Evolutionary conservation across 371 early-diverging fungal genomes (phyloP).

Genomic region (Mucor plumbeus): DNA sequence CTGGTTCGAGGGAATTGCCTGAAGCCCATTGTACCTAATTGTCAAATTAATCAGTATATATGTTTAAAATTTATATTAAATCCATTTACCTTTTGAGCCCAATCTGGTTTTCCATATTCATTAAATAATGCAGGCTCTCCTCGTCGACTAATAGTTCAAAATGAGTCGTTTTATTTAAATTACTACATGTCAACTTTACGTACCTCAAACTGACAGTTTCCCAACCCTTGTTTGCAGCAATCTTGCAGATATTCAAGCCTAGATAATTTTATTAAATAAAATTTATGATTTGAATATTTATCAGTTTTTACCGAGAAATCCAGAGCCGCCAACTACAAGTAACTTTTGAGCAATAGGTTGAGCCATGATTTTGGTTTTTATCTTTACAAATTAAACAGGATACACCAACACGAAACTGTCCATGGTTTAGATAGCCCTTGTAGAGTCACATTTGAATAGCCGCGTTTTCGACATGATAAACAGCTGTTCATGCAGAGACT

Average conservation of each 20-base stretch:
- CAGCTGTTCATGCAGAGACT: background rate
- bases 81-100: conserved; percentile 47
- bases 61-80: background rate
- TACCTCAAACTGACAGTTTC: conserved; percentile 79
- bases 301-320: conserved; percentile 61
- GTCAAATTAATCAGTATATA: background rate
- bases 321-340: conserved; percentile 77
- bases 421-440: background rate
- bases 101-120: conserved; percentile 40
- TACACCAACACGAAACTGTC: background rate
- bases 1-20: conserved; percentile 71
- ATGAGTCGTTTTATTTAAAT: background rate
- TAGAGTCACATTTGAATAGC: conserved; percentile 1
- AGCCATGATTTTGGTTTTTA: conserved; percentile 25
- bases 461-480: background rate
- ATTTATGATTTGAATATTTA: background rate
- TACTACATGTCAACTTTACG: background rate
- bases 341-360: conserved; percentile 54
- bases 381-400: background rate
- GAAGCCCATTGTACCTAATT: conserved; percentile 63
- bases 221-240: conserved; percentile 73
- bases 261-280: background rate
- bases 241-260: conserved; percentile 67
- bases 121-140: conserved; percentile 51
- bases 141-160: conserved; percentile 43